These are phyloP conservation scores for Ophiognomonia clavigignenti-juglandacearum DNA, from an alignment of 2,329 filamentous ascomycete genomes.

Conservation along the genomic window DNA sequence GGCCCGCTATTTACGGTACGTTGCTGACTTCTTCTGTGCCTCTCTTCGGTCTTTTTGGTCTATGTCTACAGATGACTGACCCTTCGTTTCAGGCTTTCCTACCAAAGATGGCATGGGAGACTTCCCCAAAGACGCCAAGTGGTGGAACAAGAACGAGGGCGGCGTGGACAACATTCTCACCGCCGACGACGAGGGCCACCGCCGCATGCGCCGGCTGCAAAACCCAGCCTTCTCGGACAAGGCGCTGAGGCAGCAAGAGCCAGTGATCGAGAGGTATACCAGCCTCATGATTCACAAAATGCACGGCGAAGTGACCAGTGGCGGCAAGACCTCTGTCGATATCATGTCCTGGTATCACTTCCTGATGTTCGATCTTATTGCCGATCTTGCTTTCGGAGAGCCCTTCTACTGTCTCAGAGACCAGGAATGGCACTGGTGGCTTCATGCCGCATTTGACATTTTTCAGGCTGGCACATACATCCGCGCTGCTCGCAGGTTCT, in stretches of 20 bases:
- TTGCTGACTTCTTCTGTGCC: background rate
- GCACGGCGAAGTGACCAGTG: constrained; percentile 8
- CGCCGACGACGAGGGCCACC: constrained; percentile 13
- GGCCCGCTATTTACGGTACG: constrained; percentile 7
- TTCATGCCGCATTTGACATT: constrained; percentile 17
- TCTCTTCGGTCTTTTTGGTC: background rate
- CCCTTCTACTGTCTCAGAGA: constrained; percentile 20
- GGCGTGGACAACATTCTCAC: constrained; percentile 11
- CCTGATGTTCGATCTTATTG: constrained; percentile 27
- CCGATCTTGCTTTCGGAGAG: constrained; percentile 21
- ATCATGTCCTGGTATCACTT: constrained; percentile 24
- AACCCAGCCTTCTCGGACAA: constrained; percentile 24
- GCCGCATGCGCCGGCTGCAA: constrained; percentile 21
- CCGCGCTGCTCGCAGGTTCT: constrained; percentile 6
- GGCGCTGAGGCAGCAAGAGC: constrained; percentile 21
- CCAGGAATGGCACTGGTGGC: constrained; percentile 19
- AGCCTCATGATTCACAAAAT: constrained; percentile 17
- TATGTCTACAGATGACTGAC: background rate
- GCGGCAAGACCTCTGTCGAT: constrained; percentile 19
- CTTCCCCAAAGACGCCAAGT: constrained; percentile 9
- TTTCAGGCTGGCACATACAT: constrained; percentile 9
- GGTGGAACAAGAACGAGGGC: constrained; percentile 10
- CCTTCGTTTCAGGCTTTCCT: constrained; percentile 6
- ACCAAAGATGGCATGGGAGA: constrained; percentile 6
- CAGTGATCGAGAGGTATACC: constrained; percentile 18